A percentile compares a stretch with the other conserved stretches of the same genome.
These are phyloP conservation scores for Xanthoceras sorbifolium DNA, from an alignment of 345 rosid species.

Conservation along the genomic window DNA sequence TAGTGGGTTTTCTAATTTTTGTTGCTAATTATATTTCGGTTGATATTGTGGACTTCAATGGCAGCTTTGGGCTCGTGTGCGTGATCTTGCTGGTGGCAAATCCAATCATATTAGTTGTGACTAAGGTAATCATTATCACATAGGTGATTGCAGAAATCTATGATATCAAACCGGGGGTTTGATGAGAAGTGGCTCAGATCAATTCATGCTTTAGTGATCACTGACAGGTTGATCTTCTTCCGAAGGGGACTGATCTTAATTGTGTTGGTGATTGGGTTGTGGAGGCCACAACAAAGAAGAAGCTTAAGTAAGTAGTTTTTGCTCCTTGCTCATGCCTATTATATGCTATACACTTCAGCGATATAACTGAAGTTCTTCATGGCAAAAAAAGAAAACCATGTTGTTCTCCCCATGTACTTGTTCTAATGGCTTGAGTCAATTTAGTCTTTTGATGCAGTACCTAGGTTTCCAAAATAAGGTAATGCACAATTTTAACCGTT, in stretches of 20 bases:
- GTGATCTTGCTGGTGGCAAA: conserved; percentile 91
- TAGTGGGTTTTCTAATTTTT: conserved; percentile 11
- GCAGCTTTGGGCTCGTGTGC: conserved; percentile 90
- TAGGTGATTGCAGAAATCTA: conserved; percentile 7
- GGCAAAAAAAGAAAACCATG: conserved; percentile 44
- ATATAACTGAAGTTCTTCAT: conserved; percentile 13
- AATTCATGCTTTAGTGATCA: conserved; percentile 15
- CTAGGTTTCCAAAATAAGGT: conserved; percentile 1
- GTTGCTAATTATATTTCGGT: conserved; percentile 51
- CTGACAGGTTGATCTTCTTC: conserved; percentile 84
- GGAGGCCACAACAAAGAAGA: conserved; percentile 78
- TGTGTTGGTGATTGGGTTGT: conserved; percentile 98
- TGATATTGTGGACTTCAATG: conserved; percentile 94
- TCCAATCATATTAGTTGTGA: conserved; percentile 85
- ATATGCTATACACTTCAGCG: neutral
- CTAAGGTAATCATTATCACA: conserved; percentile 54
- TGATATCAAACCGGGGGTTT: neutral
- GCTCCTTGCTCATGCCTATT: neutral
- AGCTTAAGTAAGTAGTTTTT: conserved; percentile 72
- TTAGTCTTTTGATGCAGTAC: neutral
- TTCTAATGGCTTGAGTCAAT: neutral
- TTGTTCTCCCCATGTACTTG: conserved; percentile 46
- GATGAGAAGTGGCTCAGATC: conserved; percentile 8
- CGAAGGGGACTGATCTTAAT: conserved; percentile 87
- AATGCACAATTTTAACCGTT: neutral